A percentile compares a stretch with the other conserved stretches of the same genome.
These are phyloP conservation scores for Cutaneotrichosporon curvatum DNA, from an alignment of 1,284 basidiomycete genomes.

Conservation along the genomic window DNA sequence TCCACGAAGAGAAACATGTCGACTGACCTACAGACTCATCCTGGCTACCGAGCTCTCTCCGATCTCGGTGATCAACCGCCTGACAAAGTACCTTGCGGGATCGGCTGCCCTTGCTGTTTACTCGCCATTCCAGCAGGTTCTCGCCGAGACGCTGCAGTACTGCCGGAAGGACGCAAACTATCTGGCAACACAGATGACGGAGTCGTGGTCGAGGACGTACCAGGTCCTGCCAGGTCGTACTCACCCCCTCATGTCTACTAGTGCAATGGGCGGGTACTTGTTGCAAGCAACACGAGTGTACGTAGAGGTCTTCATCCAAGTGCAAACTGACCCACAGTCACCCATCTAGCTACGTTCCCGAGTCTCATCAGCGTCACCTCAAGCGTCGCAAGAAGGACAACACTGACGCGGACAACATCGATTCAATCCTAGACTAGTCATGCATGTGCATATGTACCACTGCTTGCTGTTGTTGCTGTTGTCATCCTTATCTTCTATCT, in stretches of 20 bases:
- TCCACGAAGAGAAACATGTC: constrained; percentile 1
- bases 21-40: constrained; percentile 59
- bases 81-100: constrained; percentile 72
- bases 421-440: no score
- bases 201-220: constrained; percentile 84
- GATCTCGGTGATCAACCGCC: constrained; percentile 66
- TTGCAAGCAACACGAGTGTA: constrained; percentile 80
- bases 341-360: constrained; percentile 25
- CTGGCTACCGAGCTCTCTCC: constrained; percentile 82
- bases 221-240: constrained; percentile 92
- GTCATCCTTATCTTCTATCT: no score
- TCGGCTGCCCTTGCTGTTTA: constrained; percentile 82
- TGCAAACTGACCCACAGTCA: constrained; percentile 12
- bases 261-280: constrained; percentile 81
- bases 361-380: constrained; percentile 27
- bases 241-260: constrained; percentile 90
- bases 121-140: constrained; percentile 70
- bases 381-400: constrained; percentile 19
- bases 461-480: no score
- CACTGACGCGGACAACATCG: no score
- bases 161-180: constrained; percentile 63
- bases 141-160: constrained; percentile 68
- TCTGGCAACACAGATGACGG: constrained; percentile 72
- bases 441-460: no score
- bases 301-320: constrained; percentile 30